A percentile compares a stretch with the other conserved stretches of the same genome.
Conservation (phyloP, 176 grass and related monocot species). For the Musa beccarii region DNA sequence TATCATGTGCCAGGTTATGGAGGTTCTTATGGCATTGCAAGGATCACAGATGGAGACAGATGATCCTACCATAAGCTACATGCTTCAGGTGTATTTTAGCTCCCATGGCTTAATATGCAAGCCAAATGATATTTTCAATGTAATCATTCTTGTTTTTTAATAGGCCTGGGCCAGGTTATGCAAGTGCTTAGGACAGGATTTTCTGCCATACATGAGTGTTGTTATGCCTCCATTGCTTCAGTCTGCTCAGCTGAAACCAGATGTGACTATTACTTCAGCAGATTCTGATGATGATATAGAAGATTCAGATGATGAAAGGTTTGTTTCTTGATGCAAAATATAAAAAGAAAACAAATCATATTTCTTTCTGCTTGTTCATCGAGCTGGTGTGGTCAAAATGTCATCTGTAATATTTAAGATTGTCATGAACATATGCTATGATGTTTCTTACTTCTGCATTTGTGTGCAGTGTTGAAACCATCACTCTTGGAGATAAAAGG, state of each 20-base stretch:
- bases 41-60: slow-evolving; percentile 92
- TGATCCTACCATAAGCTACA: slow-evolving; percentile 97
- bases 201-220: slow-evolving; percentile 95
- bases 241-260: slow-evolving; percentile 97
- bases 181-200: slow-evolving; percentile 99
- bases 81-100: slow-evolving; percentile 60
- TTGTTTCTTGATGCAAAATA: neutral
- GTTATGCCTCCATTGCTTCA: slow-evolving; percentile 98
- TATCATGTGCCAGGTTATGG: slow-evolving; percentile 65
- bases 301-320: slow-evolving; percentile 95
- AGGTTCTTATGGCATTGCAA: slow-evolving; percentile 96
- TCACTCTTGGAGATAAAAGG: slow-evolving; percentile 92
- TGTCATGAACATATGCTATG: neutral
- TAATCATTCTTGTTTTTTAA: slow-evolving; percentile 14
- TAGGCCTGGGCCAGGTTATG: slow-evolving; percentile 98
- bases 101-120: neutral
- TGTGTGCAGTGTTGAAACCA: slow-evolving; percentile 76
- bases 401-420: neutral
- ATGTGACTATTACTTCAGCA: slow-evolving; percentile 92
- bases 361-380: neutral
- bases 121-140: neutral
- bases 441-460: neutral
- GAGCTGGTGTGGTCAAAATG: neutral
- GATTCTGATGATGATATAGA: slow-evolving; percentile 96
- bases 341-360: neutral